Evolutionary conservation across 495 filamentous ascomycete genomes (phyloP).

Genomic region (Neurospora hispaniola): DNA sequence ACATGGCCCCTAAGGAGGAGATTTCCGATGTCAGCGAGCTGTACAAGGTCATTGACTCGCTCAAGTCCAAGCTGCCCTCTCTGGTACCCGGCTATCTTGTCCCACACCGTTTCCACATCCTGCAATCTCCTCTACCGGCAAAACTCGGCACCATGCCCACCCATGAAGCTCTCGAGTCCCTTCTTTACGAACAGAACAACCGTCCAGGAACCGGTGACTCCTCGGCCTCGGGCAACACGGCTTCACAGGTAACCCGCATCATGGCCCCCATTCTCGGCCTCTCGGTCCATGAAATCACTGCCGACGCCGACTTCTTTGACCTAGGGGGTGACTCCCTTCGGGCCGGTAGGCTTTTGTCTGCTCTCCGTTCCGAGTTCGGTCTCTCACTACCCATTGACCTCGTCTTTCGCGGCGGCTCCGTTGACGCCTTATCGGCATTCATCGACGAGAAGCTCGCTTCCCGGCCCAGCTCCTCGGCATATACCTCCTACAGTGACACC

Average conservation of each 20-base stretch:
- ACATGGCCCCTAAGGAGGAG: neutral
- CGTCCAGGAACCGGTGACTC: neutral
- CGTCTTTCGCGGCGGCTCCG: slow-evolving; percentile 27
- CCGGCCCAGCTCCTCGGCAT: slow-evolving; percentile 10
- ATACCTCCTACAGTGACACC: slow-evolving; percentile 11
- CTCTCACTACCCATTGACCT: slow-evolving; percentile 28
- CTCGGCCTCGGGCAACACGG: neutral
- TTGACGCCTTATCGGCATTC: slow-evolving; percentile 18
- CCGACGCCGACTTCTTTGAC: slow-evolving; percentile 30
- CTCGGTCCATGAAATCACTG: slow-evolving; percentile 15
- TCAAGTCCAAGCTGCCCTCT: neutral
- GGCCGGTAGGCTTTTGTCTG: slow-evolving; percentile 31
- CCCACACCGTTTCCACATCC: neutral
- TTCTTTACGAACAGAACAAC: neutral
- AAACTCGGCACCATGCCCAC: neutral
- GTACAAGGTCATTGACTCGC: neutral
- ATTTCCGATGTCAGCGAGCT: neutral
- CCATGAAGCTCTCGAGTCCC: neutral
- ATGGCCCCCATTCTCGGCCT: slow-evolving; percentile 23
- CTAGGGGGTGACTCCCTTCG: slow-evolving; percentile 35
- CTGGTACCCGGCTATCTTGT: neutral
- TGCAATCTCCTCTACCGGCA: neutral
- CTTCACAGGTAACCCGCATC: slow-evolving; percentile 18
- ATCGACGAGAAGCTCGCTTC: slow-evolving; percentile 12
- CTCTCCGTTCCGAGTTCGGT: slow-evolving; percentile 26